Base-by-base conservation (phyloP, 768 basidiomycete genomes). In the Cyclocybe cylindracea region DNA sequence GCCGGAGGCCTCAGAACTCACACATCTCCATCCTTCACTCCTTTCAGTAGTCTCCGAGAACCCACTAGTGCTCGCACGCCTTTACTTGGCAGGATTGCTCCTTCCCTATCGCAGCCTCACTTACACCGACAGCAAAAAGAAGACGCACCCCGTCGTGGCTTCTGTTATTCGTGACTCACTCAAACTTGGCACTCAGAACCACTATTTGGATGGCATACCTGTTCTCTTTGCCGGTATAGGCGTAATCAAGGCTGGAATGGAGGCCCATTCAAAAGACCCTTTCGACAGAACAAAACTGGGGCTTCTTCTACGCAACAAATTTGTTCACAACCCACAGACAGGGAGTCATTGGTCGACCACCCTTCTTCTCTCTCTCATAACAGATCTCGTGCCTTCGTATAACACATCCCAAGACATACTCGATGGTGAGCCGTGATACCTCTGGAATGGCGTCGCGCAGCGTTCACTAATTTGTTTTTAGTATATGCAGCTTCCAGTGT, bases 31-130 rank as follows among this genome's bases (percentile, higher is more conserved):
- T 61, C 76, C 82, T 2, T 68, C 68, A 0, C 70, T 82, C 4
- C 59, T 85, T 4, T 65, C 72, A 29, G 57, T 67, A 7, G 36
- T 79, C 39, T 53, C 68, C 39, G 53, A 66, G 13, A 76, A 81
- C 55, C 31, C 70, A 5, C 67, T 76, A 1, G 67, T 75, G 46
- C 69, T 63, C 53, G 71, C 85, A 50, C 79, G 91, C 4, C 71
- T 98, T n/a, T 96, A 81, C 70, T 78, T 98, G 32, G 88, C 90
- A 0, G 78, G 87, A 5, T 79, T 84, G 5, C 72, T 95, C n/a
- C 82, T 83, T 2, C 93, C 94, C 0, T 93, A 85, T 53, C 65
- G 75, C 18, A 75, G 71, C 4, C 64, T 87, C 11, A 80, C 77
- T 3, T 89, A 85, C 61, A 62, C 55, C 11, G 85, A 88, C 55